Base-by-base conservation (phyloP, 805 yeast genomes). In the Suhomyces pyralidae region DNA sequence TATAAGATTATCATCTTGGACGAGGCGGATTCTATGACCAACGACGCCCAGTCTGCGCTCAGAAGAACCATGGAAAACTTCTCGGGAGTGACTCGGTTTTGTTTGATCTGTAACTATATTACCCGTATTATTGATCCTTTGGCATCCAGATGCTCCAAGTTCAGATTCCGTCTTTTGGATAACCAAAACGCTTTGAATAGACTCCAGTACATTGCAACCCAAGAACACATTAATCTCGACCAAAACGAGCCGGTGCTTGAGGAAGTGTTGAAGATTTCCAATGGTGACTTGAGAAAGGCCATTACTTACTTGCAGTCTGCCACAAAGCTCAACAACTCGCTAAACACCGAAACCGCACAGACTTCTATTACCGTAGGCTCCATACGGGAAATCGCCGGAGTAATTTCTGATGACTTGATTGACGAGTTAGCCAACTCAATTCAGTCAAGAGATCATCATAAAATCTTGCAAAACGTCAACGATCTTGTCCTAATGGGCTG, bases 1-100 rank as follows among this genome's bases (percentile, higher is more conserved):
- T 94, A 89, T 70, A 94, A 94, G 67, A 83, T 94, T 61, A 87
- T 94, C 57, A 89, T 94, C 43, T 72, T 94, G 50, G 97, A 92
- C 73, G 97, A 92, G 69, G 97, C 97, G 0, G 97, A 94, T 68
- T 90, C 97, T 10, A 94, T 94, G 97, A 94, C 99, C 8, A 81
- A 90, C 43, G 97, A 90, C 61, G 99, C 99, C 0, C 99, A 94
- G 66, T 83, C 91, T 51, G 99, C 99, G 1, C 77, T 94, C 57
- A 83, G 99, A 73, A 81, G 99, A 69, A 93, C 96, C 1, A 88
- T 88, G 92, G 97, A 90, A 65, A 88, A 86, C 3, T 92, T 89
- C 69, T 88, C 98, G 1, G 81, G 82, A 40, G 90, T 91, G 50
- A 75, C 99, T 1, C 80, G 99, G 61, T 94, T 94, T 71, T 94